phyloP scores from a whole-genome alignment of 1,139 yeast species.

The Magnusiomyces ingens region DNA sequence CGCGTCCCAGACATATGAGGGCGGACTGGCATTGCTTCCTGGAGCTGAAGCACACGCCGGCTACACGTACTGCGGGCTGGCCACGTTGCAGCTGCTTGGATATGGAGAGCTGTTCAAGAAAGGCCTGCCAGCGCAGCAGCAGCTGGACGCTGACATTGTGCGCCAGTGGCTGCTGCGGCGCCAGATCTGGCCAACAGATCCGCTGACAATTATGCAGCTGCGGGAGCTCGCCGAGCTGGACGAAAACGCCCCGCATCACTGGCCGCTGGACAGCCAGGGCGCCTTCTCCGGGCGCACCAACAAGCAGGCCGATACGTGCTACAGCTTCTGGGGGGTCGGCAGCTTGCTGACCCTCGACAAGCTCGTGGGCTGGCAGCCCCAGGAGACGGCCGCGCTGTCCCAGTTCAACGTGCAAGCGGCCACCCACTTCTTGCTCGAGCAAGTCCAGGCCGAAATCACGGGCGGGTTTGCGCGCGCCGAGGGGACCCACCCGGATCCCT shows the following conservation, averaged over 20 bases:
- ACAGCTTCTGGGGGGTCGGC: slow-evolving; percentile 81
- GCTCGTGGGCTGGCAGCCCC: slow-evolving; percentile 13
- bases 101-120: background rate
- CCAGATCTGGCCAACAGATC: slow-evolving; percentile 35
- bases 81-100: slow-evolving; percentile 44
- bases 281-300: slow-evolving; percentile 87
- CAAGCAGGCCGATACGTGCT: slow-evolving; percentile 84
- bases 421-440: slow-evolving; percentile 43
- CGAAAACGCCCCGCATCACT: slow-evolving; percentile 32
- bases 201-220: slow-evolving; percentile 12
- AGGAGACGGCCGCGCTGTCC: background rate
- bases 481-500: slow-evolving; percentile 50
- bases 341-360: slow-evolving; percentile 43
- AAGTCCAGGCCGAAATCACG: slow-evolving; percentile 54
- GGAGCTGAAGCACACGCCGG: slow-evolving; percentile 82
- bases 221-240: background rate
- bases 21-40: slow-evolving; percentile 53
- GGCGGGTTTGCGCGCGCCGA: slow-evolving; percentile 83
- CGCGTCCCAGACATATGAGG: slow-evolving; percentile 38
- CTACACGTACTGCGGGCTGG: slow-evolving; percentile 77
- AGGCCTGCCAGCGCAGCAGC: background rate
- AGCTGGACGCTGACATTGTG: slow-evolving; percentile 21
- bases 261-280: slow-evolving; percentile 47
- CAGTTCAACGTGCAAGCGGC: slow-evolving; percentile 40
- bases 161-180: slow-evolving; percentile 57